phyloP scores from a whole-genome alignment of 192 early-diverging fungal species.

The Gigaspora rosea region DNA sequence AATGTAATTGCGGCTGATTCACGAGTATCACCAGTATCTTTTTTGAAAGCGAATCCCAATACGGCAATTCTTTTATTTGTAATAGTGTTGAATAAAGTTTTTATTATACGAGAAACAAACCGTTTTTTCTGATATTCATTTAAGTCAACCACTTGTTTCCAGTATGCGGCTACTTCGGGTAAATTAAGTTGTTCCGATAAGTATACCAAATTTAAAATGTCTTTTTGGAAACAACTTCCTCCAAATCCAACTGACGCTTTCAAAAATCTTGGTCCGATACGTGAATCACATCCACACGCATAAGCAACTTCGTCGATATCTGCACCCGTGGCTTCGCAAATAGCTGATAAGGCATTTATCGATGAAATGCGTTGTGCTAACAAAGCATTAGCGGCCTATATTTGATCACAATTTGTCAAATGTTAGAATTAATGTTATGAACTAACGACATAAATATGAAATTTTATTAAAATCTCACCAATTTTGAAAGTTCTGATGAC shows the following conservation, averaged over 20 bases:
- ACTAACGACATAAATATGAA: neutral
- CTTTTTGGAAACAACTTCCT: constrained; percentile 95
- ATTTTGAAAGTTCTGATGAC: constrained; percentile 94
- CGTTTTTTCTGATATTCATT: constrained; percentile 91
- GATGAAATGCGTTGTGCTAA: constrained; percentile 93
- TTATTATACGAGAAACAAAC: constrained; percentile 74
- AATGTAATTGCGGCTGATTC: constrained; percentile 90
- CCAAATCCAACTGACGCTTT: constrained; percentile 93
- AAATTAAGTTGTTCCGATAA: constrained; percentile 79
- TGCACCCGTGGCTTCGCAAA: constrained; percentile 92
- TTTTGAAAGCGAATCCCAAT: constrained; percentile 94
- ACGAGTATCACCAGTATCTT: constrained; percentile 90
- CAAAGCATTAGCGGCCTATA: constrained; percentile 86
- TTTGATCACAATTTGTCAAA: neutral
- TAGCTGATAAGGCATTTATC: constrained; percentile 86
- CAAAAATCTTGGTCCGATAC: constrained; percentile 89
- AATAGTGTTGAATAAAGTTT: constrained; percentile 76
- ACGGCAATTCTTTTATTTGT: constrained; percentile 78
- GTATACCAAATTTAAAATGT: constrained; percentile 90
- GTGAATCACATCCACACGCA: constrained; percentile 82
- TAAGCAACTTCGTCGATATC: constrained; percentile 89
- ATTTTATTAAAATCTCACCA: constrained; percentile 52
- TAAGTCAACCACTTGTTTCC: constrained; percentile 86
- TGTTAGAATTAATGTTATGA: neutral
- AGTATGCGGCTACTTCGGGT: constrained; percentile 91